Evolutionary conservation across 257 asterid genomes (phyloP).

Genomic region (Solanum medicagineum): DNA sequence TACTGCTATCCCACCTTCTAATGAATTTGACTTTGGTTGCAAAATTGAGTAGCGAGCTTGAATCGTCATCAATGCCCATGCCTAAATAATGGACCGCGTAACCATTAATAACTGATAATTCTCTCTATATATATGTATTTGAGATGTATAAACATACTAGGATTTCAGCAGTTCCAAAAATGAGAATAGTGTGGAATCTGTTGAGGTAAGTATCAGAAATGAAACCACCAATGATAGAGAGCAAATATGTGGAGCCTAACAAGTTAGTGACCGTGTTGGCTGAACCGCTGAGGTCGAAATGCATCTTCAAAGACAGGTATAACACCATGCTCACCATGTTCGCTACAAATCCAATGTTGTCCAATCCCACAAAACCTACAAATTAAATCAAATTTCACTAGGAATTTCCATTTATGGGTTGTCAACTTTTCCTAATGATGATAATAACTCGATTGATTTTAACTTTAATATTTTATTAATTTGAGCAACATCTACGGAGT

Average conservation of each 20-base stretch:
- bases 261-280: slow-evolving; percentile 46
- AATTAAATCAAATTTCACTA: neutral
- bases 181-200: slow-evolving; percentile 34
- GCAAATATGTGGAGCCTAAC: slow-evolving; percentile 47
- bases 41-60: slow-evolving; percentile 34
- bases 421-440: neutral
- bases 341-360: slow-evolving; percentile 63
- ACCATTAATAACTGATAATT: neutral
- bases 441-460: too few relatives aligned
- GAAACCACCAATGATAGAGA: slow-evolving; percentile 41
- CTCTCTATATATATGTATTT: too few relatives aligned
- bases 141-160: slow-evolving; percentile 6
- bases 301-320: slow-evolving; percentile 31
- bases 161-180: slow-evolving; percentile 35
- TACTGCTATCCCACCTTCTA: slow-evolving; percentile 22
- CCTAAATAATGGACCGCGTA: slow-evolving; percentile 4
- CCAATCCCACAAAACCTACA: slow-evolving; percentile 44
- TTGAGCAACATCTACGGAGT: too few relatives aligned
- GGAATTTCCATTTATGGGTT: neutral
- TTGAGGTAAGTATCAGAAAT: slow-evolving; percentile 39
- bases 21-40: slow-evolving; percentile 20
- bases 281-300: slow-evolving; percentile 20
- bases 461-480: too few relatives aligned
- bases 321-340: slow-evolving; percentile 62
- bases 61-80: slow-evolving; percentile 29